Evolutionary conservation across 768 basidiomycete species (phyloP).

Genomic region (Macrolepiota dolichaula): DNA sequence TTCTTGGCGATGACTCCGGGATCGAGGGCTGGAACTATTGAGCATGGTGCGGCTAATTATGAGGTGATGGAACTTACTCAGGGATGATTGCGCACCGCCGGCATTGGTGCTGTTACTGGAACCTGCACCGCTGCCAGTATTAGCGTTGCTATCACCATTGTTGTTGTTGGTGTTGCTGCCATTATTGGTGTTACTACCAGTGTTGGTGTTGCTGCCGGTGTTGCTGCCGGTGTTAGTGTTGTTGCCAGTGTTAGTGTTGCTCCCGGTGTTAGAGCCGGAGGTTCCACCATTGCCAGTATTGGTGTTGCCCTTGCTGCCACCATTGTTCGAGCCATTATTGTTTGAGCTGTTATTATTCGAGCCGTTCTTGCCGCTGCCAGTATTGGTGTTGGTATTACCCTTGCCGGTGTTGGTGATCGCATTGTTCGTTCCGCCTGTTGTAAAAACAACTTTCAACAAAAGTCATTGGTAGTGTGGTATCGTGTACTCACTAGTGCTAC

Average conservation of each 20-base stretch:
- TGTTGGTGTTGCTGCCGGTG: constrained; percentile 5
- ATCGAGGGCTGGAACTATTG: constrained; percentile 32
- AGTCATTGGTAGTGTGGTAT: not conserved
- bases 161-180: constrained; percentile 10
- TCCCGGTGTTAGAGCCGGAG: constrained; percentile 3
- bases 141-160: constrained; percentile 7
- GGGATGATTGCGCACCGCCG: constrained; percentile 34
- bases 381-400: constrained; percentile 12
- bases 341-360: not conserved
- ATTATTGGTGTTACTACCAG: constrained; percentile 9
- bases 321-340: constrained; percentile 5
- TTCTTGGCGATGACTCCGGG: constrained; percentile 34
- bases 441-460: not conserved
- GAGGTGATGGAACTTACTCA: constrained; percentile 24
- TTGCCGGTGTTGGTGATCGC: not conserved
- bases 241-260: constrained; percentile 9
- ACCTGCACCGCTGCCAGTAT: constrained; percentile 10
- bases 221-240: constrained; percentile 11
- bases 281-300: not conserved
- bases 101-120: constrained; percentile 5
- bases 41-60: not conserved
- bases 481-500: not conserved
- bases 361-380: not conserved
- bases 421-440: not conserved
- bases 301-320: constrained; percentile 14